A percentile compares a stretch with the other conserved stretches of the same genome.
Conservation (phyloP, 1,284 basidiomycete genomes). For the Testicularia cyperi region DNA sequence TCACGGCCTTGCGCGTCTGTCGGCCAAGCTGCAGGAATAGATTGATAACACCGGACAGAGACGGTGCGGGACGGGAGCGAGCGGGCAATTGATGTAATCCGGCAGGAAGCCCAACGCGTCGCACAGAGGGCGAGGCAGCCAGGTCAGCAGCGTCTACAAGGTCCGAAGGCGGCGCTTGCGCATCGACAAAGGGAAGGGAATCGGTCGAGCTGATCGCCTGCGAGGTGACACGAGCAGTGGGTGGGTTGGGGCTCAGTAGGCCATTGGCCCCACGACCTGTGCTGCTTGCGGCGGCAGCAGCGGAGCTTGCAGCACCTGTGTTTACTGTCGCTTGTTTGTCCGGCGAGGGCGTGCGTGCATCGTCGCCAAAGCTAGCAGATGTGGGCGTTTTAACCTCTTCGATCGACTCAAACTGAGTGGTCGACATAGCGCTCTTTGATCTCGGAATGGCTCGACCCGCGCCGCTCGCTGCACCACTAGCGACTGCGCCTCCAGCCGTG, state of each 20-base stretch:
- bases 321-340: conserved; percentile 1
- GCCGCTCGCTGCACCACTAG: too few species aligned
- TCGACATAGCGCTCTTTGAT: conserved; percentile 13
- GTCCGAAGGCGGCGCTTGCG: conserved; percentile 11
- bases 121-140: not conserved
- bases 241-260: conserved; percentile 9
- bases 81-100: not conserved
- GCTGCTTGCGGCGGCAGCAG: too few species aligned
- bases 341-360: conserved; percentile 9
- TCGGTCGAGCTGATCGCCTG: conserved; percentile 38
- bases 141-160: conserved; percentile 4
- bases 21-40: conserved; percentile 88
- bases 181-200: conserved; percentile 42
- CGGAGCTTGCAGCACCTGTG: conserved; percentile 1
- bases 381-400: conserved; percentile 40
- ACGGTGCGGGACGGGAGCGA: not conserved
- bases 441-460: conserved; percentile 10
- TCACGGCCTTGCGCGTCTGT: conserved; percentile 81
- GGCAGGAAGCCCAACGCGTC: not conserved
- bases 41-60: not conserved
- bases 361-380: conserved; percentile 12
- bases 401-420: conserved; percentile 32
- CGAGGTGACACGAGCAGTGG: conserved; percentile 14
- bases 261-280: conserved; percentile 1
- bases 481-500: not conserved